Conservation (phyloP, 1,284 basidiomycete species). For the Cutaneotrichosporon daszewskae region DNA sequence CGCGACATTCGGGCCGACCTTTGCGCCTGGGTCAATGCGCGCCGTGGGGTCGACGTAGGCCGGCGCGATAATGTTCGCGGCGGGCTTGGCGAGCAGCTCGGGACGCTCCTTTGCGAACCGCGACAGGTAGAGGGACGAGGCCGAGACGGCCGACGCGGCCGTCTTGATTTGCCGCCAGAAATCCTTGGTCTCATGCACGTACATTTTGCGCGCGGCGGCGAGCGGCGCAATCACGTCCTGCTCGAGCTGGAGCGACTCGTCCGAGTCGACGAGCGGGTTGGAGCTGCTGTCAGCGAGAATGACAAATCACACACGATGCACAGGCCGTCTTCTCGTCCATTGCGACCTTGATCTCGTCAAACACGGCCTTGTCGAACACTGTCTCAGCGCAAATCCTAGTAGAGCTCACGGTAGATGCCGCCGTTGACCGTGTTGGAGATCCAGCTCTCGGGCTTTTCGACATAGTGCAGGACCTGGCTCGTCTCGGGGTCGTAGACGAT, state of each 20-base stretch:
- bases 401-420: slow-evolving; percentile 45
- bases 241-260: slow-evolving; percentile 52
- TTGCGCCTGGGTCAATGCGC: slow-evolving; percentile 46
- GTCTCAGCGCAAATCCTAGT: no score
- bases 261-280: slow-evolving; percentile 47
- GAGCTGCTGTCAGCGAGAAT: slow-evolving; percentile 27
- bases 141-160: slow-evolving; percentile 52
- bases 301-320: slow-evolving; percentile 40
- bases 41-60: slow-evolving; percentile 51
- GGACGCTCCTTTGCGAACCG: slow-evolving; percentile 37
- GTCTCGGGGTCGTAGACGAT: slow-evolving; percentile 50
- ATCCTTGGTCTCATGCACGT: slow-evolving; percentile 50
- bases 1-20: slow-evolving; percentile 51
- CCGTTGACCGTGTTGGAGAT: slow-evolving; percentile 52
- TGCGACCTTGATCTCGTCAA: slow-evolving; percentile 52
- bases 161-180: slow-evolving; percentile 55
- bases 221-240: slow-evolving; percentile 53
- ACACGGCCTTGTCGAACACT: slow-evolving; percentile 52
- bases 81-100: slow-evolving; percentile 31
- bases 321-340: slow-evolving; percentile 51
- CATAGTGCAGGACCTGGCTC: slow-evolving; percentile 48
- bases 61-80: slow-evolving; percentile 46
- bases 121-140: slow-evolving; percentile 49
- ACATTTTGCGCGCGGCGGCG: slow-evolving; percentile 49
- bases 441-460: slow-evolving; percentile 53